These are phyloP conservation scores for Talaromyces sp. DNA, from an alignment of 2,329 filamentous ascomycete species.

Conservation along the genomic window DNA sequence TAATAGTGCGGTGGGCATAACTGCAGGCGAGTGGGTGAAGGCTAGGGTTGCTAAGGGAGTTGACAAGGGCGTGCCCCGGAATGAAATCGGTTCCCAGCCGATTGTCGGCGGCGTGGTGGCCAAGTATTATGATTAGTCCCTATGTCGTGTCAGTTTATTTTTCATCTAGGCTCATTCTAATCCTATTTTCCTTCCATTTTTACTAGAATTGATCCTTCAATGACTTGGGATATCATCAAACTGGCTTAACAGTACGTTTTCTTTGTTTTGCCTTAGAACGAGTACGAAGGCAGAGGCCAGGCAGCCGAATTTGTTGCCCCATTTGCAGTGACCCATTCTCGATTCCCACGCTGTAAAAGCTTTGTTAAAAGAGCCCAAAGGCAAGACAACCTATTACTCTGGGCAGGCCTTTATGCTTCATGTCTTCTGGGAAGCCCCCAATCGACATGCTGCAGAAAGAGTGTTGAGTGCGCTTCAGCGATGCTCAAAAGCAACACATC, in stretches of 20 bases:
- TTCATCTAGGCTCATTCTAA: no score
- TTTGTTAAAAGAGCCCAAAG: neutral
- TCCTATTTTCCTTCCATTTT: no score
- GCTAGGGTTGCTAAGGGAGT: slow-evolving; percentile 23
- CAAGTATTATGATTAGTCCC: slow-evolving; percentile 17
- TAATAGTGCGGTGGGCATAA: slow-evolving; percentile 12
- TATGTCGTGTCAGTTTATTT: no score
- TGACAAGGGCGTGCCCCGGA: slow-evolving; percentile 18
- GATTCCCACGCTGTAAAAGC: no score
- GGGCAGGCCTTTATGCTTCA: neutral
- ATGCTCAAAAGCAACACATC: neutral
- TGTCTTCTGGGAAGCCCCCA: neutral
- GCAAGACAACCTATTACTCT: neutral
- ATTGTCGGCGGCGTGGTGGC: slow-evolving; percentile 22
- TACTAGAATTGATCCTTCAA: no score
- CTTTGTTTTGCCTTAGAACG: no score
- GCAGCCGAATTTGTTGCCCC: no score
- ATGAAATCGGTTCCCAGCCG: slow-evolving; percentile 21
- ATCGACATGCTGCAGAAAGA: neutral
- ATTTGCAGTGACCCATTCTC: no score
- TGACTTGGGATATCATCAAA: no score
- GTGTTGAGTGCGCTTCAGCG: neutral
- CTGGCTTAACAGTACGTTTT: no score
- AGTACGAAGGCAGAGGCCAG: no score
- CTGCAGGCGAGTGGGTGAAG: slow-evolving; percentile 21